A percentile compares a stretch with the other conserved stretches of the same genome.
These are phyloP conservation scores for Debaryomyces fabryi DNA, from an alignment of 1,139 yeast species.

Conservation along the genomic window DNA sequence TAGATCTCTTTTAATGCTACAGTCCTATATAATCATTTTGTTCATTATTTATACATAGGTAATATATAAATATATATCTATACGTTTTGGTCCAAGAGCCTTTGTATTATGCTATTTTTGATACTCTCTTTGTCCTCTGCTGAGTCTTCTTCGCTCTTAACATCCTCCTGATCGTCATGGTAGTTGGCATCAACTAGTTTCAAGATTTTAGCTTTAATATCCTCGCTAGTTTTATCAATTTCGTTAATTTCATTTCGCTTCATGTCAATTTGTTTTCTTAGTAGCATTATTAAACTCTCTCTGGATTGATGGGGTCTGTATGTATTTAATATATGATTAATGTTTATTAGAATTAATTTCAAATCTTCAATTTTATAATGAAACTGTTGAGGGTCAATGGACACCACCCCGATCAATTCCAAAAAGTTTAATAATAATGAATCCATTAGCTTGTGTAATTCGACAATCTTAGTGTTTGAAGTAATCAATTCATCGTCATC, in stretches of 20 bases:
- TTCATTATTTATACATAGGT: not conserved
- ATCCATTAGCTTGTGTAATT: slow-evolving; percentile 68
- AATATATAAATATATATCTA: slow-evolving; percentile 5
- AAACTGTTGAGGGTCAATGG: slow-evolving; percentile 67
- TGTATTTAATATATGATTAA: slow-evolving; percentile 81
- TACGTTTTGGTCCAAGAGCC: slow-evolving; percentile 17
- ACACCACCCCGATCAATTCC: slow-evolving; percentile 73
- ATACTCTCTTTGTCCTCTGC: slow-evolving; percentile 11
- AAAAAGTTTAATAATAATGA: slow-evolving; percentile 71
- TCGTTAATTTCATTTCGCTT: slow-evolving; percentile 55
- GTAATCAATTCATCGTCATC: slow-evolving; percentile 48
- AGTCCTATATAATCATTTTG: not conserved
- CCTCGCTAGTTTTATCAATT: slow-evolving; percentile 49
- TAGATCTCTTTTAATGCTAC: slow-evolving; percentile 53
- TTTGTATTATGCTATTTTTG: slow-evolving; percentile 17
- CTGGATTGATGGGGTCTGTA: slow-evolving; percentile 89
- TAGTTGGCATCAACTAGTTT: slow-evolving; percentile 22
- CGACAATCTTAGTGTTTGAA: slow-evolving; percentile 59
- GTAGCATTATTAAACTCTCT: slow-evolving; percentile 71
- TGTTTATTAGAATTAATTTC: slow-evolving; percentile 73
- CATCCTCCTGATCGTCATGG: not conserved
- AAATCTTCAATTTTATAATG: slow-evolving; percentile 70
- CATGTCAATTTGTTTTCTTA: slow-evolving; percentile 63
- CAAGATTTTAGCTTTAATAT: slow-evolving; percentile 46
- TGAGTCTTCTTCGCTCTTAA: not conserved